These are phyloP conservation scores for Wallemia hederae DNA, from an alignment of 1,284 basidiomycete species.

Conservation along the genomic window DNA sequence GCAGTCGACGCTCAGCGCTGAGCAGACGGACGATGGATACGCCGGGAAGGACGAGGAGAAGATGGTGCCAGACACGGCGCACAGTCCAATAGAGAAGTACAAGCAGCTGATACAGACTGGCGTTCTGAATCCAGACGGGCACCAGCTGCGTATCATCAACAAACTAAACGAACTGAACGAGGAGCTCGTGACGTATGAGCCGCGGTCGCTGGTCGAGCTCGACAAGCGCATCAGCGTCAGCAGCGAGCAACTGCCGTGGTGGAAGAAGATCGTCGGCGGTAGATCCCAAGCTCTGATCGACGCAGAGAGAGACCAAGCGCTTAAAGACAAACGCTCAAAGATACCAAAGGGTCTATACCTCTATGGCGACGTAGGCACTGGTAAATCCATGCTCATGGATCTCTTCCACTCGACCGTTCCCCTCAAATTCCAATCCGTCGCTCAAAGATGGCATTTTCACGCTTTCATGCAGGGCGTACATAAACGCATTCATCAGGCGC, in stretches of 20 bases:
- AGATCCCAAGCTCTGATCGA: conserved; percentile 6
- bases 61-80: neutral
- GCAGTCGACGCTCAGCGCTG: neutral
- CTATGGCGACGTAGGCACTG: conserved; percentile 91
- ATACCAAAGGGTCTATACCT: conserved; percentile 75
- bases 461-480: conserved; percentile 98
- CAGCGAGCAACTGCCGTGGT: conserved; percentile 8
- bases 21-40: neutral
- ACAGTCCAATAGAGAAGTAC: conserved; percentile 21
- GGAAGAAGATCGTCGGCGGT: conserved; percentile 7
- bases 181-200: conserved; percentile 37
- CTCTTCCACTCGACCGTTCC: conserved; percentile 79
- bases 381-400: conserved; percentile 95
- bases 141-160: conserved; percentile 58
- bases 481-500: conserved; percentile 45
- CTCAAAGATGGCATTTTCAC: conserved; percentile 80
- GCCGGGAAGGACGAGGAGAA: neutral
- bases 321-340: conserved; percentile 9
- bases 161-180: conserved; percentile 54
- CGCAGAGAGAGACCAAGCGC: neutral
- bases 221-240: conserved; percentile 19
- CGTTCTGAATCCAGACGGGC: conserved; percentile 39
- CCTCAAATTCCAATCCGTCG: conserved; percentile 27
- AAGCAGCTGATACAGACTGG: conserved; percentile 40
- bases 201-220: conserved; percentile 28